These are phyloP conservation scores for Cladosporium sp. DNA, from an alignment of 2,329 filamentous ascomycete species.

Conservation along the genomic window DNA sequence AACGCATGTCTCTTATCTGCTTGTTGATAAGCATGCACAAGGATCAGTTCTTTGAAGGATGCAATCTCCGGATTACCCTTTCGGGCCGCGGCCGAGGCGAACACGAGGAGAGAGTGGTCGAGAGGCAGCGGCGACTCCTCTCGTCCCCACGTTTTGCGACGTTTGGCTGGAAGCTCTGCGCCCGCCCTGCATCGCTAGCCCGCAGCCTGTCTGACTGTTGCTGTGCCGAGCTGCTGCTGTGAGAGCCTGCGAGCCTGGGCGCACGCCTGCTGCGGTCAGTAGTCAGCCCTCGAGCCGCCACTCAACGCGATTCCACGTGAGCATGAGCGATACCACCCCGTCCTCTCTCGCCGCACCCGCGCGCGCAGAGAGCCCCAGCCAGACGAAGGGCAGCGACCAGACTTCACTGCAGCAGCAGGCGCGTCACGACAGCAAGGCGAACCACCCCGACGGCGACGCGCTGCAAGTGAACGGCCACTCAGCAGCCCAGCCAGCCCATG, in stretches of 20 bases:
- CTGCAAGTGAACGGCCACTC: background rate
- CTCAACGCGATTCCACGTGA: background rate
- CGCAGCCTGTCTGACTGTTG: background rate
- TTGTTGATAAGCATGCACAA: background rate
- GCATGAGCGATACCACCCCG: background rate
- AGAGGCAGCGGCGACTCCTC: background rate
- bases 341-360: background rate
- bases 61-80: background rate
- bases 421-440: background rate
- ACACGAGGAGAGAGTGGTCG: background rate
- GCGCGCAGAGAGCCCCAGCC: background rate
- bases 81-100: background rate
- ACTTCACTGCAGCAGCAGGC: background rate
- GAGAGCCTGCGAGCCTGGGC: background rate
- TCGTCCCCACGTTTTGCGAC: background rate
- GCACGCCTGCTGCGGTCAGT: background rate
- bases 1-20: background rate
- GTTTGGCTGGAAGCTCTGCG: background rate
- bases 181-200: background rate
- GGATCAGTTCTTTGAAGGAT: background rate
- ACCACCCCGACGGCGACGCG: background rate
- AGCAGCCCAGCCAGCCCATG: background rate
- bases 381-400: background rate
- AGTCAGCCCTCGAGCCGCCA: background rate
- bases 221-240: constrained; percentile 5